Evolutionary conservation across 768 basidiomycete species (phyloP).

Genomic region (Psilocybe cubensis): DNA sequence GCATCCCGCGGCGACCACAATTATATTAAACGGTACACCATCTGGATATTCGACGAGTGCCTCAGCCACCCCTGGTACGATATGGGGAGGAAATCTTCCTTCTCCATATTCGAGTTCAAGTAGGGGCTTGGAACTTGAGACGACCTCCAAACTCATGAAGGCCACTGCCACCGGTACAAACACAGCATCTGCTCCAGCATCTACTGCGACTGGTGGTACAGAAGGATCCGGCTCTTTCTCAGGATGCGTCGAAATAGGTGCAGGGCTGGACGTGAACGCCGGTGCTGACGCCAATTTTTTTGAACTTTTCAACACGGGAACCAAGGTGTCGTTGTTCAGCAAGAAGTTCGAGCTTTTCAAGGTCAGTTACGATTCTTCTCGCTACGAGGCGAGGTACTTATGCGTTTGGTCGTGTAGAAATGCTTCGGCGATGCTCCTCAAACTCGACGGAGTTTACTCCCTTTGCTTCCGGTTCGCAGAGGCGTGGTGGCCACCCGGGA

Average conservation of each 20-base stretch:
- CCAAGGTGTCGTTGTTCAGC: slow-evolving; percentile 35
- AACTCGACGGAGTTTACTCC: too few relatives aligned
- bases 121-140: too few relatives aligned
- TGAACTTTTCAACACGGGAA: slow-evolving; percentile 38
- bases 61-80: too few relatives aligned
- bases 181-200: not conserved
- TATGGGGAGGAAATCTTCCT: too few relatives aligned
- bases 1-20: too few relatives aligned
- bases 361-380: slow-evolving; percentile 20
- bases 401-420: not conserved
- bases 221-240: slow-evolving; percentile 1
- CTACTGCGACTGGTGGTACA: not conserved
- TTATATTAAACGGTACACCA: too few relatives aligned
- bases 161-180: not conserved
- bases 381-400: not conserved
- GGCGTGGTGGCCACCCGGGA: not conserved
- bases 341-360: slow-evolving; percentile 42
- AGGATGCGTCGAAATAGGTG: slow-evolving; percentile 40
- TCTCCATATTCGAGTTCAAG: too few relatives aligned
- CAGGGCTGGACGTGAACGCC: slow-evolving; percentile 40
- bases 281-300: slow-evolving; percentile 45
- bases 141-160: too few relatives aligned
- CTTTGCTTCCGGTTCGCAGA: not conserved
- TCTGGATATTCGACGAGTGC: too few relatives aligned
- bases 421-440: slow-evolving; percentile 7